phyloP scores from a whole-genome alignment of 2,329 filamentous ascomycete species.

The Ceratocystis colombiana region DNA sequence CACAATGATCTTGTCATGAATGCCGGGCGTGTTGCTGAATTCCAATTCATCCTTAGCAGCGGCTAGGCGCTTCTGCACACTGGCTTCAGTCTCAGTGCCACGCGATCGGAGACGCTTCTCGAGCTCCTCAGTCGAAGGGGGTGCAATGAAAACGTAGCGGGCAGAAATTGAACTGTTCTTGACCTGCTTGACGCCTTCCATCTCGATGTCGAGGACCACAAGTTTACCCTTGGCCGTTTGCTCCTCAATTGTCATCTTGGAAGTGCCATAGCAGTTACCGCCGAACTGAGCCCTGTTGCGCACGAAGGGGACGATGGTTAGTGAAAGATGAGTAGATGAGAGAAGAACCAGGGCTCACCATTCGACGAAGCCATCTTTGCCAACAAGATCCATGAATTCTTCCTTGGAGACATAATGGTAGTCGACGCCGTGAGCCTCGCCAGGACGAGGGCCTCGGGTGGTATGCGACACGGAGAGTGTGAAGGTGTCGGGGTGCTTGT shows the following conservation, averaged over 20 bases:
- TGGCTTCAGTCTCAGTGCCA: slow-evolving; percentile 68
- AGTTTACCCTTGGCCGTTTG: slow-evolving; percentile 60
- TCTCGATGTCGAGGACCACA: slow-evolving; percentile 89
- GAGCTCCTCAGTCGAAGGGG: slow-evolving; percentile 63
- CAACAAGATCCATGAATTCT: slow-evolving; percentile 58
- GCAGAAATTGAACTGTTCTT: slow-evolving; percentile 64
- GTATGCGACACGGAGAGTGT: slow-evolving; percentile 60
- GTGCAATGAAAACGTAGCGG: slow-evolving; percentile 75
- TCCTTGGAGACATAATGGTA: slow-evolving; percentile 67
- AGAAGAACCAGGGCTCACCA: slow-evolving; percentile 18
- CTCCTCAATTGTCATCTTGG: slow-evolving; percentile 65
- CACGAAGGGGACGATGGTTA: not conserved
- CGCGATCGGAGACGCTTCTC: slow-evolving; percentile 64
- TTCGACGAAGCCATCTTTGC: slow-evolving; percentile 70
- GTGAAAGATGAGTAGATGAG: not conserved
- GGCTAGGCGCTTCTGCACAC: slow-evolving; percentile 55
- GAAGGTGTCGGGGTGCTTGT: slow-evolving; percentile 42
- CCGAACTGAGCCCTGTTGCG: slow-evolving; percentile 61
- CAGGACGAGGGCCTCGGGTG: slow-evolving; percentile 63
- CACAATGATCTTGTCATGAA: slow-evolving; percentile 34
- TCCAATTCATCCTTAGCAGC: slow-evolving; percentile 68
- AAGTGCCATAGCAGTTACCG: slow-evolving; percentile 79
- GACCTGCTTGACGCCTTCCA: slow-evolving; percentile 95
- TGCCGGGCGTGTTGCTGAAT: slow-evolving; percentile 56
- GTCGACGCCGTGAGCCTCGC: slow-evolving; percentile 65